phyloP scores from a whole-genome alignment of 75 land plant genomes.

The Larix kaempferi region DNA sequence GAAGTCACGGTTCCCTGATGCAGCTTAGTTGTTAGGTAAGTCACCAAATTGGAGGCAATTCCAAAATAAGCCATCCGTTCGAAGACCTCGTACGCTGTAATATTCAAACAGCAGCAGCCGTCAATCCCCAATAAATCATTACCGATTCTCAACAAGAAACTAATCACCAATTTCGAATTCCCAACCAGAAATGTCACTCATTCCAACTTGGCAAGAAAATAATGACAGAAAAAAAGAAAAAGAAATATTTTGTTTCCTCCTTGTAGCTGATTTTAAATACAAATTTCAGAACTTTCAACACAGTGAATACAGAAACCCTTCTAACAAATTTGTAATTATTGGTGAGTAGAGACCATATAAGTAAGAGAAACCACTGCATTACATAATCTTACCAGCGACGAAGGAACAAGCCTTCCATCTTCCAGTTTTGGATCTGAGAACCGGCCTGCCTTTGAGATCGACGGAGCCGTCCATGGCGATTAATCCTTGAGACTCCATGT shows the following conservation, averaged over 20 bases:
- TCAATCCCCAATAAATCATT: background rate
- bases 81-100: slow-evolving; percentile 64
- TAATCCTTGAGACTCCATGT: background rate
- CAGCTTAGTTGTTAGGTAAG: slow-evolving; percentile 54
- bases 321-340: no score
- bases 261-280: no score
- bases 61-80: slow-evolving; percentile 80
- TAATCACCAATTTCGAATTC: no score
- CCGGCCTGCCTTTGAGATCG: slow-evolving; percentile 40
- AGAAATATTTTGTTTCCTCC: no score
- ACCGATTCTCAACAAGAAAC: background rate
- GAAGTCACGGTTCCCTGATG: slow-evolving; percentile 50
- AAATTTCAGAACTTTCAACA: no score
- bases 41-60: slow-evolving; percentile 59
- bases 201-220: no score
- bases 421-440: slow-evolving; percentile 46
- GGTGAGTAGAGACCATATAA: background rate
- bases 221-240: background rate
- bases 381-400: slow-evolving; percentile 24
- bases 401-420: slow-evolving; percentile 43
- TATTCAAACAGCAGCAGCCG: background rate
- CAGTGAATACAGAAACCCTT: no score
- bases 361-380: background rate
- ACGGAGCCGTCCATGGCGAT: slow-evolving; percentile 7
- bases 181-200: background rate